phyloP scores from a whole-genome alignment of 192 early-diverging fungal genomes.

The Backusella luteola region DNA sequence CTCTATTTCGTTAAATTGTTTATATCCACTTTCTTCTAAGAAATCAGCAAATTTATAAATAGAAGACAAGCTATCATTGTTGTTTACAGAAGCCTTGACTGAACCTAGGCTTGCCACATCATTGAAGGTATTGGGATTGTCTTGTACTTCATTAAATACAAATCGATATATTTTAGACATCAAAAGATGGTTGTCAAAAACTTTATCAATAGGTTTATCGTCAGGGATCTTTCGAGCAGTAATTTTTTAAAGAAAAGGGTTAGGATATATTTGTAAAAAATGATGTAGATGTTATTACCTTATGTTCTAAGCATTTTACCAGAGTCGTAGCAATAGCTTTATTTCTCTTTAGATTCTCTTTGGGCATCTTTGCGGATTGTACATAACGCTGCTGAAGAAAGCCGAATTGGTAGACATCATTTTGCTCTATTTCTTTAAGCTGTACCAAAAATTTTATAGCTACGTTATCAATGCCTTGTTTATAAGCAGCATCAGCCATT shows the following conservation, averaged over 20 bases:
- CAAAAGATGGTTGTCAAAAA: neutral
- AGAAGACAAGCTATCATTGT: neutral
- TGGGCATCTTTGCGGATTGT: neutral
- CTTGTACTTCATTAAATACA: neutral
- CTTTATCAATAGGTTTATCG: neutral
- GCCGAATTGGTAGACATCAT: neutral
- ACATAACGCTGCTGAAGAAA: neutral
- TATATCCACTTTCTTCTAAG: neutral
- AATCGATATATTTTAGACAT: conserved; percentile 6
- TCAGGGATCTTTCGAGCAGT: neutral
- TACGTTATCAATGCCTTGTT: conserved; percentile 58
- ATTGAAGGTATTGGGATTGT: neutral
- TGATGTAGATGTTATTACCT: neutral
- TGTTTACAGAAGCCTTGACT: neutral
- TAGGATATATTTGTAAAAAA: neutral
- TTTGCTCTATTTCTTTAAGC: neutral
- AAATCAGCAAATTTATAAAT: neutral
- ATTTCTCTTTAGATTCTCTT: neutral
- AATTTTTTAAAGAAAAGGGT: neutral
- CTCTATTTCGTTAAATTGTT: neutral
- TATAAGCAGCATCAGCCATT: conserved; percentile 57
- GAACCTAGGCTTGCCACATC: neutral
- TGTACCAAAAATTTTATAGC: conserved; percentile 46
- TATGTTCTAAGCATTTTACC: neutral
- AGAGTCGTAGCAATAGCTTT: neutral